These are phyloP conservation scores for Fusarium miscanthi DNA, from an alignment of 2,329 filamentous ascomycete genomes.

Conservation along the genomic window DNA sequence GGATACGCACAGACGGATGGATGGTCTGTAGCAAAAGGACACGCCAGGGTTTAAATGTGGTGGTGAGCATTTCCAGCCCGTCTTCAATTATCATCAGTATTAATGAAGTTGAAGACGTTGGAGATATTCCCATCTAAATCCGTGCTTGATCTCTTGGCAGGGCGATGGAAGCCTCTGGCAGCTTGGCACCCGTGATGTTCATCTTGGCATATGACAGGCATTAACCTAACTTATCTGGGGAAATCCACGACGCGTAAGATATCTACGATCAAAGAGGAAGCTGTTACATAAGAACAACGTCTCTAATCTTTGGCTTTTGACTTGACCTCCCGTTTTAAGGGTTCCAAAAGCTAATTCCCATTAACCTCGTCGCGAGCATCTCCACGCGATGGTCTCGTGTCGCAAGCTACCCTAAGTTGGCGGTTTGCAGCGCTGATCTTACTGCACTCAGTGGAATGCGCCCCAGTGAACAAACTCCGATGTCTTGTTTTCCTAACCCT, in stretches of 20 bases:
- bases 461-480: background rate
- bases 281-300: background rate
- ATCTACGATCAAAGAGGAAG: background rate
- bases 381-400: background rate
- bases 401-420: background rate
- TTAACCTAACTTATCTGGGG: background rate
- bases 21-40: background rate
- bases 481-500: too few relatives aligned
- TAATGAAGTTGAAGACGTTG: background rate
- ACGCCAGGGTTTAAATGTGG: background rate
- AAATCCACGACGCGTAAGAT: background rate
- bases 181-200: slow-evolving; percentile 9
- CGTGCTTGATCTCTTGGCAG: slow-evolving; percentile 23
- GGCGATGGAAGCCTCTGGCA: background rate
- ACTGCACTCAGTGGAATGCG: background rate
- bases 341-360: background rate
- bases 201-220: slow-evolving; percentile 11
- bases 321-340: background rate
- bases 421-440: background rate
- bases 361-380: background rate
- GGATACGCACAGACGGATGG: background rate
- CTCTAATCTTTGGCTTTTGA: too few relatives aligned
- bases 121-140: slow-evolving; percentile 16
- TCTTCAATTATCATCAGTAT: background rate
- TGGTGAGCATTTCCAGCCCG: background rate